These are phyloP conservation scores for Nannochloropsis salina DNA, from an alignment of 108 stramenopile species.

Conservation along the genomic window DNA sequence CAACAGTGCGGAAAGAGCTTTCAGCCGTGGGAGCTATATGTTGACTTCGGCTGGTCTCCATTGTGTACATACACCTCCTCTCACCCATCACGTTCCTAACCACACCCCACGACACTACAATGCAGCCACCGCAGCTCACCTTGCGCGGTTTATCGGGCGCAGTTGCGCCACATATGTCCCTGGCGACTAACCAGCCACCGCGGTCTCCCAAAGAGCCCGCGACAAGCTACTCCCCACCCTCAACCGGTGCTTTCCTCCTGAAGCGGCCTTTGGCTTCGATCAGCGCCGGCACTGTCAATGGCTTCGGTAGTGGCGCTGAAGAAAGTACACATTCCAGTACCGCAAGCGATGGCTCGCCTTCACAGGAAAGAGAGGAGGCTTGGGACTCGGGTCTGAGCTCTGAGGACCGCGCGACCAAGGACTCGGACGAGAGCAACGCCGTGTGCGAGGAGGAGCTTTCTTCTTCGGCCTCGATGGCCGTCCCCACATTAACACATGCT, in stretches of 20 bases:
- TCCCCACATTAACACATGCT: not conserved
- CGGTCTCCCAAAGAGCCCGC: not conserved
- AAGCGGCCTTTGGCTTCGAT: slow-evolving; percentile 1
- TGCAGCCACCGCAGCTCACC: not conserved
- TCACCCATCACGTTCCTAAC: not conserved
- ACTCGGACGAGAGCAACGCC: not conserved
- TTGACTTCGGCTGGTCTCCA: no score
- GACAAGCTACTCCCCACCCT: not conserved
- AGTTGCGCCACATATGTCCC: slow-evolving; percentile 17
- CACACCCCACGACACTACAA: not conserved
- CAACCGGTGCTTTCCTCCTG: not conserved
- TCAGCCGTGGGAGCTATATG: no score
- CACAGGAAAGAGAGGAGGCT: no score
- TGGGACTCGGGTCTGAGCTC: no score
- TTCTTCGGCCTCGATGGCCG: not conserved
- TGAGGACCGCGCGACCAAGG: not conserved
- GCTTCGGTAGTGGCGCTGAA: not conserved
- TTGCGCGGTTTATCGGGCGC: slow-evolving; percentile 11
- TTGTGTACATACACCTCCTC: no score
- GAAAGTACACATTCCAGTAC: not conserved
- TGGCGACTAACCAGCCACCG: not conserved
- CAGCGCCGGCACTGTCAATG: not conserved
- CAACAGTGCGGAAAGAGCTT: no score
- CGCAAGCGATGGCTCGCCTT: no score
- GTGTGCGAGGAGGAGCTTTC: slow-evolving; percentile 14